Base-by-base conservation (phyloP, 169 alveolate species). In the Plasmodium gallinaceum region DNA sequence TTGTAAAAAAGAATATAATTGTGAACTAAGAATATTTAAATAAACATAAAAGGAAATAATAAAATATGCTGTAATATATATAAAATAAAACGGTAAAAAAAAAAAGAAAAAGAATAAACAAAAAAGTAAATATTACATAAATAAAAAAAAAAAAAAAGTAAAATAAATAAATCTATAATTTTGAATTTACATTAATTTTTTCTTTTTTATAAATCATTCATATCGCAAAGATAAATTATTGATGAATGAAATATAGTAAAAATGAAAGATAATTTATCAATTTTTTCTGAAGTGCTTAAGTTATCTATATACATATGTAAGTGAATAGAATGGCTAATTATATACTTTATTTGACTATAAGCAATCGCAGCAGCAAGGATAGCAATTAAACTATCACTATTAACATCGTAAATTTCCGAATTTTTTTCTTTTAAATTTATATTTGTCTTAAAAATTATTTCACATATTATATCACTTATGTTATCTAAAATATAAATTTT, bases 261-360 rank as follows among this genome's bases (percentile, higher is more conserved):
- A 10, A 86, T 66, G 71, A 70, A 86, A 60, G 92, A 86, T n/a
- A 86, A 52, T 20, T 86, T 86, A 71, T 86, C 92, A 39, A 86
- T 86, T 86, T 86, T 86, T 70, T 86, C 92, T 6, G 86, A 69
- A 8, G 45, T 65, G 32, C 46, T 72, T 86, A 86, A 86, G 32
- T 86, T 86, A 61, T 86, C 87, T 86, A 86, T 71, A 26, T 86
- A 86, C 92, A 86, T 86, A 37, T 86, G 92, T 65, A 86, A 71
- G 51, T 86, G 92, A 32, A 86, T 60, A 52, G 92, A 69, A 45
- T 86, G 92, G 62, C 88, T 86, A 42, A 86, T 62, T 71, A 86
- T 46, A 22, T 86, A 70, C 57, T 86, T 16, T 70, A 86, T 52
- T 71, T 86, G 65, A 1, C 92, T 75, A 51, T 60, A 86, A 10